phyloP scores from a whole-genome alignment of 2,329 filamentous ascomycete genomes.

The Dothiorella sarmentorum region DNA sequence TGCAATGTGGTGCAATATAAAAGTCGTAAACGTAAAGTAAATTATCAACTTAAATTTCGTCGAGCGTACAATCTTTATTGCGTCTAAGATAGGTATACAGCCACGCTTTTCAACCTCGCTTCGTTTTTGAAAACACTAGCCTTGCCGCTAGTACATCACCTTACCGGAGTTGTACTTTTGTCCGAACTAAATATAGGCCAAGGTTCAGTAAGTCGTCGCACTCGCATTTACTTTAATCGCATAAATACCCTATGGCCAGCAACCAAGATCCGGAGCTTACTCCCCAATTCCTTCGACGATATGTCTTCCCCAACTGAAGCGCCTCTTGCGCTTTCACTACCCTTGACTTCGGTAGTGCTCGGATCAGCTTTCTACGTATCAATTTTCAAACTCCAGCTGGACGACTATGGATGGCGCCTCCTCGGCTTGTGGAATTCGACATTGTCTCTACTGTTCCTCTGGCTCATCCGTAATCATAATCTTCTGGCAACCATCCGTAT shows the following conservation, averaged over 20 bases:
- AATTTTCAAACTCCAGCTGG: background rate
- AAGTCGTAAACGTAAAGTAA: background rate
- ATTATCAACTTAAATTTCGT: background rate
- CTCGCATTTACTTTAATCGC: background rate
- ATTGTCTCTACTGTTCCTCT: background rate
- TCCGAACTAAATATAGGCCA: background rate
- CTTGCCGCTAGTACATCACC: too few species aligned
- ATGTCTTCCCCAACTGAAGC: background rate
- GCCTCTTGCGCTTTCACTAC: background rate
- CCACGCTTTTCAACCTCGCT: background rate
- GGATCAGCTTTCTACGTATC: background rate
- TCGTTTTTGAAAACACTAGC: background rate
- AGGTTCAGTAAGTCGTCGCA: background rate
- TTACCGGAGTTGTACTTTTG: background rate
- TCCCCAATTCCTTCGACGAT: background rate
- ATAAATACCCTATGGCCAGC: background rate
- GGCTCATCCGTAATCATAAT: background rate
- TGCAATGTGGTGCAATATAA: background rate
- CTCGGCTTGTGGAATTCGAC: slow-evolving; percentile 8
- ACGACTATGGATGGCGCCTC: slow-evolving; percentile 8
- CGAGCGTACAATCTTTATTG: background rate
- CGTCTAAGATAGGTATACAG: background rate
- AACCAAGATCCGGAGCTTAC: background rate
- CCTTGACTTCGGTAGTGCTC: background rate
- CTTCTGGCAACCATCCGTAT: background rate